phyloP scores from a whole-genome alignment of 352 stramenopile species.

The Peronospora farinosa region DNA sequence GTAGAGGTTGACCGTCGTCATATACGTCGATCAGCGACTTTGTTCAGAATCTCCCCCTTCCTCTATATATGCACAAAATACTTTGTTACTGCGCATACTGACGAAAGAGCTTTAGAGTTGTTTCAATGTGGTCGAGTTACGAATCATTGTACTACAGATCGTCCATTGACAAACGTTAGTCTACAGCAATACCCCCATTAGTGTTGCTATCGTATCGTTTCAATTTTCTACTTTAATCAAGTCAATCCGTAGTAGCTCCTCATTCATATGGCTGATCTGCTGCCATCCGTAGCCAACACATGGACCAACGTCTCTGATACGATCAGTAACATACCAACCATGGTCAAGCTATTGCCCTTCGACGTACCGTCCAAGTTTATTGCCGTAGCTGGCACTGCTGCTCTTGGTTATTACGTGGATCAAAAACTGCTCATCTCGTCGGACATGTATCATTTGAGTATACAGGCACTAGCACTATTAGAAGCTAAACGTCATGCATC shows the following conservation, averaged over 20 bases:
- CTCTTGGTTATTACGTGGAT: constrained; percentile 45
- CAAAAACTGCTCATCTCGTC: constrained; percentile 50
- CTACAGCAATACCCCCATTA: too few species aligned
- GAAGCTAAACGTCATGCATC: constrained; percentile 34
- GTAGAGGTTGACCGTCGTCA: neutral
- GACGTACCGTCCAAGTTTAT: constrained; percentile 38
- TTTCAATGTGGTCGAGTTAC: too few species aligned
- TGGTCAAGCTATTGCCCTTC: constrained; percentile 22
- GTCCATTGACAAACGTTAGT: too few species aligned
- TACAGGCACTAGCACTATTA: constrained; percentile 36
- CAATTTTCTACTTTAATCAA: too few species aligned
- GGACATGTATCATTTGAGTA: constrained; percentile 42
- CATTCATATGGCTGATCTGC: too few species aligned
- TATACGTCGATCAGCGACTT: neutral
- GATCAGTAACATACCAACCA: constrained; percentile 6
- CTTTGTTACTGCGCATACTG: too few species aligned
- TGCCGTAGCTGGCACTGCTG: constrained; percentile 35
- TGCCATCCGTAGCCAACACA: constrained; percentile 5
- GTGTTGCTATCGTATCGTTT: too few species aligned
- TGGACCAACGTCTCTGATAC: constrained; percentile 14
- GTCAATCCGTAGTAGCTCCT: neutral
- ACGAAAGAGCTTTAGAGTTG: too few species aligned
- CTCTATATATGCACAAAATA: neutral
- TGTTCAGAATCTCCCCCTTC: neutral
- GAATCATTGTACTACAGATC: too few species aligned